phyloP scores from a whole-genome alignment of 2,329 filamentous ascomycete species.

The Xylariaceae sp. region DNA sequence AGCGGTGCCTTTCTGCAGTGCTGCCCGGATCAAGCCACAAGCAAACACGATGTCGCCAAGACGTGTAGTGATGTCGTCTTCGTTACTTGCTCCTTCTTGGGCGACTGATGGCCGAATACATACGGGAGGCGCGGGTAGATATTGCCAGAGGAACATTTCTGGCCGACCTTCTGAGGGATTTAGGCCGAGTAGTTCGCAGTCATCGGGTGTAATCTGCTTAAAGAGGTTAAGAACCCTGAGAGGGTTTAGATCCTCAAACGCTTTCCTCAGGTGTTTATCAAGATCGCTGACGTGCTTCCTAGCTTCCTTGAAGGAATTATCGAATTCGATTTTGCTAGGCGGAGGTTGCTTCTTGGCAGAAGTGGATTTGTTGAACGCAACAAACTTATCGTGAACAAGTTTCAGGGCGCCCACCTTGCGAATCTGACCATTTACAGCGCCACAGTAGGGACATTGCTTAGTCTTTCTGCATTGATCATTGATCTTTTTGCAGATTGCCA shows the following conservation, averaged over 20 bases:
- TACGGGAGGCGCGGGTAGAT: constrained; percentile 86
- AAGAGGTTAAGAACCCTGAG: constrained; percentile 85
- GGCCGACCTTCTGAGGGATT: constrained; percentile 81
- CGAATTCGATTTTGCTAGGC: constrained; percentile 74
- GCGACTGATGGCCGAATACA: constrained; percentile 91
- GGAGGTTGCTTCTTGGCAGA: constrained; percentile 80
- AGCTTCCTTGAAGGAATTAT: constrained; percentile 76
- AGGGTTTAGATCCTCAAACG: constrained; percentile 90
- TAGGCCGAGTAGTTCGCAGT: constrained; percentile 87
- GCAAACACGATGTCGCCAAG: constrained; percentile 95
- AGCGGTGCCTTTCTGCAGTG: constrained; percentile 74
- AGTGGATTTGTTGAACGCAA: constrained; percentile 80
- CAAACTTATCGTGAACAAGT: constrained; percentile 88
- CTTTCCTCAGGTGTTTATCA: constrained; percentile 86
- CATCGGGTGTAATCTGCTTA: constrained; percentile 74
- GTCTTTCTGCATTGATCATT: constrained; percentile 85
- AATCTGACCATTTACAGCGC: constrained; percentile 80
- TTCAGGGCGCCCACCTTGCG: constrained; percentile 91
- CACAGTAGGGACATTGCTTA: constrained; percentile 75
- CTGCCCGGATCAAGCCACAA: constrained; percentile 78
- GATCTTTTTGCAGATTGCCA: constrained; percentile 80
- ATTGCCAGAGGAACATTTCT: constrained; percentile 98
- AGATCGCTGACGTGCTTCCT: constrained; percentile 73
- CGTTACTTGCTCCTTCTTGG: constrained; percentile 87
- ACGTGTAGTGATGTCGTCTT: constrained; percentile 95